A percentile compares a stretch with the other conserved stretches of the same genome.
Evolutionary conservation across 2,329 filamentous ascomycete species (phyloP).

Genomic region (Akanthomyces uredinophilus): DNA sequence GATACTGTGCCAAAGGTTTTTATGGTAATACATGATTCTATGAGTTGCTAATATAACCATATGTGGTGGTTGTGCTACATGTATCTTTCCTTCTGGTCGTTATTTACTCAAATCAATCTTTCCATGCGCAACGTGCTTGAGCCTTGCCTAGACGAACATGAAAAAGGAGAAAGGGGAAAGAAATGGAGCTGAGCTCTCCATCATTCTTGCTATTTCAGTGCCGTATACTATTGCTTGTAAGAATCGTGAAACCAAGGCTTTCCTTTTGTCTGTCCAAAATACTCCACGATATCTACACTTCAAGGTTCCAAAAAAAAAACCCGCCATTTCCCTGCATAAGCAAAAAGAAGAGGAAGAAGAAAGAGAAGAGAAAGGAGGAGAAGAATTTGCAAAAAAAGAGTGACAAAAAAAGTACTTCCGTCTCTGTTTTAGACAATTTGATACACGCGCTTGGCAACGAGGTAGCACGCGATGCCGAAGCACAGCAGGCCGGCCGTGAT

Average conservation of each 20-base stretch:
- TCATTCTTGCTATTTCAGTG: neutral
- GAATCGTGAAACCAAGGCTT: neutral
- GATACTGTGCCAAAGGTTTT: neutral
- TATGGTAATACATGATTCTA: neutral
- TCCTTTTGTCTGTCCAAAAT: neutral
- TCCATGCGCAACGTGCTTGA: neutral
- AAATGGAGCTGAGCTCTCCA: neutral
- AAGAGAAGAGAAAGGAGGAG: no score
- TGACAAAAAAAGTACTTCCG: neutral
- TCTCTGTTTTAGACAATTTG: slow-evolving; percentile 57
- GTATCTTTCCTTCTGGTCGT: neutral
- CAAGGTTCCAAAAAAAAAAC: neutral
- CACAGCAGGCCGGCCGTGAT: slow-evolving; percentile 69
- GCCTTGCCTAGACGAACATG: no score
- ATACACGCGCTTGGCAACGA: slow-evolving; percentile 79
- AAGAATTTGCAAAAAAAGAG: no score
- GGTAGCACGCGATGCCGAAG: slow-evolving; percentile 76
- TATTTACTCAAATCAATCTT: neutral
- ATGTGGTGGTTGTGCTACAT: neutral
- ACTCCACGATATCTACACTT: neutral
- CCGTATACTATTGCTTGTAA: neutral
- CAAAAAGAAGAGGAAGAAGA: neutral
- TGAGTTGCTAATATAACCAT: neutral
- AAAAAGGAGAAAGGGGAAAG: neutral
- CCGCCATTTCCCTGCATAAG: neutral